These are phyloP conservation scores for Gaultheria prostrata DNA, from an alignment of 148 eudicot genomes.

Conservation along the genomic window DNA sequence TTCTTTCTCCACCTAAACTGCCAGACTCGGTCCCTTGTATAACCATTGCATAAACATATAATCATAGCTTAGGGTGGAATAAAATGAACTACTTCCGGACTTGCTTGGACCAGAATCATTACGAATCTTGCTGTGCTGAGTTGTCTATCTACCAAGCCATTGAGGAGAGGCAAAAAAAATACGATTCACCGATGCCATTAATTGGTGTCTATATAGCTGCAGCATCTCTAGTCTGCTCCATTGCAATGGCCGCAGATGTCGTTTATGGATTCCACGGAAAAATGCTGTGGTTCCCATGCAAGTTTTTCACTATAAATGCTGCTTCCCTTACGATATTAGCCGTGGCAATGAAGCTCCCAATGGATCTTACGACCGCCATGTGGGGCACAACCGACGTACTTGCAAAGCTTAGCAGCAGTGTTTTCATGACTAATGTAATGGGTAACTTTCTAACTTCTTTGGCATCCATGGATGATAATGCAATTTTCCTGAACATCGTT, in stretches of 20 bases:
- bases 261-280: slow-evolving; percentile 2
- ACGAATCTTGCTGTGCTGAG: not conserved
- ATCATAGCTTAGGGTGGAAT: not conserved
- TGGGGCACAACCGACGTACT: slow-evolving; percentile 13
- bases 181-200: slow-evolving; percentile 23
- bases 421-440: slow-evolving; percentile 18
- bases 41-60: not conserved
- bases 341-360: slow-evolving; percentile 24
- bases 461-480: slow-evolving; percentile 21
- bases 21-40: not conserved
- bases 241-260: slow-evolving; percentile 18
- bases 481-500: slow-evolving; percentile 20
- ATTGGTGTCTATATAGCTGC: slow-evolving; percentile 28
- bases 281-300: slow-evolving; percentile 16
- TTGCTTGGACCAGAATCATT: not conserved
- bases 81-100: not conserved
- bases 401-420: slow-evolving; percentile 23
- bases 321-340: slow-evolving; percentile 18
- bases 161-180: not conserved
- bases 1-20: not conserved
- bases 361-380: slow-evolving; percentile 23
- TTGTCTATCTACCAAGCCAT: not conserved
- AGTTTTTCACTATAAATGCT: slow-evolving; percentile 16
- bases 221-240: slow-evolving; percentile 23
- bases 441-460: slow-evolving; percentile 24